A percentile compares a stretch with the other conserved stretches of the same genome.
Evolutionary conservation across 2,329 filamentous ascomycete genomes (phyloP).

Genomic region (Fusarium albosuccineum): DNA sequence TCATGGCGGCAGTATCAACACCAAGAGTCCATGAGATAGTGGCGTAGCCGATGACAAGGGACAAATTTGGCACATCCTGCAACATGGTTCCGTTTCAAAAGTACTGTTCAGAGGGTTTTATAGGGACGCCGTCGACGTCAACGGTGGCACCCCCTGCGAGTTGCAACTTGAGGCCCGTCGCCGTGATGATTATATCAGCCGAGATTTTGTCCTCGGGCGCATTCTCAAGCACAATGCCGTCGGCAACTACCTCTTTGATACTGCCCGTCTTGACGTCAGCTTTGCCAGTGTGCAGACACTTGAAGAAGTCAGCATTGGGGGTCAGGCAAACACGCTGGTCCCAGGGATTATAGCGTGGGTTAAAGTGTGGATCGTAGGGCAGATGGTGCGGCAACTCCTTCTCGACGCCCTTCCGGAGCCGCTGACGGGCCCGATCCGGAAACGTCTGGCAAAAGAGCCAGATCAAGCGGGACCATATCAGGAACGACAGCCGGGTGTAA

Average conservation of each 20-base stretch:
- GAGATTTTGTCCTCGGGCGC: constrained; percentile 55
- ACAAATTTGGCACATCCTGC: constrained; percentile 70
- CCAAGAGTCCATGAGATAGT: constrained; percentile 73
- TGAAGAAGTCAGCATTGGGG: constrained; percentile 60
- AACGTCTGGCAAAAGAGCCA: not conserved
- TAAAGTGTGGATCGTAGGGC: constrained; percentile 64
- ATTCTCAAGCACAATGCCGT: not conserved
- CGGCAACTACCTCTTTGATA: not conserved
- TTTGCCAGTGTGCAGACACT: constrained; percentile 52
- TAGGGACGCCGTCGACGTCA: constrained; percentile 61
- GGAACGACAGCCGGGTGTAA: not conserved
- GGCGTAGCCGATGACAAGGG: constrained; percentile 70
- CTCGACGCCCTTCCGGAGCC: constrained; percentile 56
- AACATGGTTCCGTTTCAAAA: constrained; percentile 72
- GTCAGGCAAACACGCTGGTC: constrained; percentile 76
- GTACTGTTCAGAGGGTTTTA: constrained; percentile 59
- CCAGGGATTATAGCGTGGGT: constrained; percentile 68
- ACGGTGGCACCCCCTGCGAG: constrained; percentile 65
- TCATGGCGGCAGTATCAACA: constrained; percentile 63
- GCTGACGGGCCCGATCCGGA: constrained; percentile 48
- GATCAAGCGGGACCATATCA: not conserved
- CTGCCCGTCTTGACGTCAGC: constrained; percentile 46
- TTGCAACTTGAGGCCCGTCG: constrained; percentile 70
- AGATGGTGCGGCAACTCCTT: constrained; percentile 61
- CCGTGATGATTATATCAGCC: constrained; percentile 71